Evolutionary conservation across 2,329 filamentous ascomycete species (phyloP), one percentile per base, ranked within the genome.

Genomic region (Hypomyces perniciosus): DNA sequence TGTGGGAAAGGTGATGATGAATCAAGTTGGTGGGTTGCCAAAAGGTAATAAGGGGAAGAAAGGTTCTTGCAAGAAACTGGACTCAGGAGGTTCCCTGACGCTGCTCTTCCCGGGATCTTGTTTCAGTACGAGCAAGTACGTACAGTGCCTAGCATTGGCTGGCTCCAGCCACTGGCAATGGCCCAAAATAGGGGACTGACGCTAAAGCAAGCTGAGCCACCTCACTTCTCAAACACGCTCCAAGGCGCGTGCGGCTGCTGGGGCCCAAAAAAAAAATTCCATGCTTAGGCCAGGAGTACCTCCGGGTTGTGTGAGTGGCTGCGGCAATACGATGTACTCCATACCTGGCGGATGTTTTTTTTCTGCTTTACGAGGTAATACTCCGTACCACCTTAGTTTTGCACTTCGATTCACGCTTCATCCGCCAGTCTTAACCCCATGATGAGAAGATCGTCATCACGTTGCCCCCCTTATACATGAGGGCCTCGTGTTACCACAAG

Each of bases 1-100:
- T 40, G 48, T 51, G 55, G 50, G 52, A 56, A 53, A 53, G 54
- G 55, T 52, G 56, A 51, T 31, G 46, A 48, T 33, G 51, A 56
- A 58, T 54, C 51, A 51, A 61, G 55, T 54, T 57, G 57, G 56
- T 61, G 56, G 57, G 38, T 39, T 50, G 45, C 29, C 42, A 46
- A 52, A 50, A 53, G 48, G 54, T 57, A 54, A 56, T 61, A 55
- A 55, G 59, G 58, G 53, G 59, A 48, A 55, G 56, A 44, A 54
- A 57, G 54, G 59, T 42, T 46, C 44, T 52, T 41, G 46, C 40
- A 50, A 46, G 48, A 44, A 20, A 20, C 20, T 3, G 20, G 49
- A 51, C 46, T 54, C 48, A 54, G 52, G 52, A 54, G 52, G 45
- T 54, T 45, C 44, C 44, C 44, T 37, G 46, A 42, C 28, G 34